A percentile compares a stretch with the other conserved stretches of the same genome.
phyloP scores from a whole-genome alignment of 129 eudicot species.

The Escallonia herrerae region DNA sequence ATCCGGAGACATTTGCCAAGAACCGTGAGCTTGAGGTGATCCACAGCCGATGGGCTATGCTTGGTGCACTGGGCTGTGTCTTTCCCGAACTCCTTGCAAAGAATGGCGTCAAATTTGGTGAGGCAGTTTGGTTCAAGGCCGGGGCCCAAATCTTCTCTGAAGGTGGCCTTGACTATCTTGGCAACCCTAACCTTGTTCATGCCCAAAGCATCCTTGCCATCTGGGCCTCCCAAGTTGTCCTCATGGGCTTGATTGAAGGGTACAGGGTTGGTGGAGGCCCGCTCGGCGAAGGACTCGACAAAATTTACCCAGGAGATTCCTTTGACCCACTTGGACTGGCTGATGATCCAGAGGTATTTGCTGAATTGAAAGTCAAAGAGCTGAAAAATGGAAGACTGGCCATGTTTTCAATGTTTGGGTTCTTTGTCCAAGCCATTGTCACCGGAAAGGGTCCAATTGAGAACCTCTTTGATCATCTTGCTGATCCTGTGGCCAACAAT shows the following conservation, averaged over 20 bases:
- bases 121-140: slow-evolving; percentile 74
- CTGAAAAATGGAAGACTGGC: slow-evolving; percentile 61
- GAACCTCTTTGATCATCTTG: slow-evolving; percentile 52
- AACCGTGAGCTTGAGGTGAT: slow-evolving; percentile 72
- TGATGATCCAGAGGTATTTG: slow-evolving; percentile 60
- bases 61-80: slow-evolving; percentile 62
- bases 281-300: slow-evolving; percentile 59
- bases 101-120: slow-evolving; percentile 57
- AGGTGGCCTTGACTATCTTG: slow-evolving; percentile 59
- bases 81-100: slow-evolving; percentile 56
- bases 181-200: slow-evolving; percentile 56
- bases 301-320: slow-evolving; percentile 52
- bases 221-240: slow-evolving; percentile 60
- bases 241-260: slow-evolving; percentile 56
- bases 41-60: slow-evolving; percentile 67
- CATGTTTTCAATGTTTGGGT: slow-evolving; percentile 62
- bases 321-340: slow-evolving; percentile 65
- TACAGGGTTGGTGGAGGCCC: slow-evolving; percentile 65
- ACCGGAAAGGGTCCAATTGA: slow-evolving; percentile 70
- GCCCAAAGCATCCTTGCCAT: slow-evolving; percentile 68
- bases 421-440: slow-evolving; percentile 67
- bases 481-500: slow-evolving; percentile 57
- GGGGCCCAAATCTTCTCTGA: slow-evolving; percentile 61
- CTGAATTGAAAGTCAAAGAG: slow-evolving; percentile 64
- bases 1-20: slow-evolving; percentile 62